Conservation (phyloP, 208 protist species). For the Acanthamoeba healyi region DNA sequence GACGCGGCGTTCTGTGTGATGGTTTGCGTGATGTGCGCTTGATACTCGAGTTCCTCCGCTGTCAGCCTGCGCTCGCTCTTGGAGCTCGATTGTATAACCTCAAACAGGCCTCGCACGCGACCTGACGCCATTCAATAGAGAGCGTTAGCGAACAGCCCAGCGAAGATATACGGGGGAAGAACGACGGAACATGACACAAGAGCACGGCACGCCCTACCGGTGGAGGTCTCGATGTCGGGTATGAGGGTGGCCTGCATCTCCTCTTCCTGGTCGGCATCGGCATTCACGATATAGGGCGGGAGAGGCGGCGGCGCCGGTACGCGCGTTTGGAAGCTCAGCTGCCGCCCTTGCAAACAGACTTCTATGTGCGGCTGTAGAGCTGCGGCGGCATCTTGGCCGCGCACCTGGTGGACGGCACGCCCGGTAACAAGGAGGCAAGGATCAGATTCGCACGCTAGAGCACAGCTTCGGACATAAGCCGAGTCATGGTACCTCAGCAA, state of each 20-base stretch:
- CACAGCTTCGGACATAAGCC: too few relatives aligned
- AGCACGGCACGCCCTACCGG: neutral
- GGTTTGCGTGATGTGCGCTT: conserved; percentile 30
- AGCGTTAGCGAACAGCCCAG: neutral
- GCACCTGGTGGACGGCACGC: too few relatives aligned
- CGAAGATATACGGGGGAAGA: too few relatives aligned
- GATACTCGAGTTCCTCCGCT: conserved; percentile 7
- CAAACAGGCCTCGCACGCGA: neutral
- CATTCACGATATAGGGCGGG: conserved; percentile 13
- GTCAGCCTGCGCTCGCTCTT: conserved; percentile 9
- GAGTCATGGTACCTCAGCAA: neutral
- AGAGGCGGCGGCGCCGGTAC: neutral
- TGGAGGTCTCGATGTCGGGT: neutral
- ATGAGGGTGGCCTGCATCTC: conserved; percentile 31
- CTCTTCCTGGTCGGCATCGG: conserved; percentile 12
- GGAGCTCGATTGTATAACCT: neutral
- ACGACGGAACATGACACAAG: too few relatives aligned
- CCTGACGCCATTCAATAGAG: neutral
- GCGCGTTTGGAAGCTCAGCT: neutral
- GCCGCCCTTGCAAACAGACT: neutral
- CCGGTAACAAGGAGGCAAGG: too few relatives aligned
- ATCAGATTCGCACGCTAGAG: too few relatives aligned
- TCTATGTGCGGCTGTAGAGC: neutral
- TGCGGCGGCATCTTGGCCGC: neutral
- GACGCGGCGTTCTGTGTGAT: conserved; percentile 27